Percentiles rank a stretch among this genome's conserved stretches.
phyloP scores from a whole-genome alignment of 2,329 filamentous ascomycete species.

The Clarireedia monteithiana region DNA sequence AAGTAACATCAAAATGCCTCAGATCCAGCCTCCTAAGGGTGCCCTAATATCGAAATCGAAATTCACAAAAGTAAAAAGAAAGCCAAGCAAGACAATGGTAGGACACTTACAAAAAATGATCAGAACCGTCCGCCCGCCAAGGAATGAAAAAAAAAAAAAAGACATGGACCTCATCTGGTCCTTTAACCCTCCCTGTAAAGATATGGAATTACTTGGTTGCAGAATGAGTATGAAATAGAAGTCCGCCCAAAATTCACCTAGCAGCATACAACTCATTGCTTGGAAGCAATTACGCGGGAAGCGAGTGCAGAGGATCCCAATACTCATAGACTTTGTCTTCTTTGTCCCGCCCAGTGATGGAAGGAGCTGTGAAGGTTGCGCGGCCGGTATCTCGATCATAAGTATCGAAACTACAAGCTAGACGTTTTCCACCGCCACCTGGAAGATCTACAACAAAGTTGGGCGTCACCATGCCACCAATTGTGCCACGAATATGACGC shows the following conservation, averaged over 20 bases:
- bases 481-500: conserved; percentile 47
- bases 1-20: not conserved
- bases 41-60: too few species aligned
- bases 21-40: not conserved
- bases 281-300: not conserved
- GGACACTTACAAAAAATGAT: not conserved
- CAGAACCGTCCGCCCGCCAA: not conserved
- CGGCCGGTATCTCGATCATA: conserved; percentile 48
- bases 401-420: conserved; percentile 43
- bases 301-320: conserved; percentile 39
- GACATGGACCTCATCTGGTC: too few species aligned
- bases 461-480: conserved; percentile 56
- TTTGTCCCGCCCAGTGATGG: conserved; percentile 39
- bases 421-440: conserved; percentile 54
- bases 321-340: conserved; percentile 47
- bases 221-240: not conserved
- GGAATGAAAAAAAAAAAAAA: not conserved
- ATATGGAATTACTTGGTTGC: too few species aligned
- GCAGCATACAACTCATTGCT: not conserved
- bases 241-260: not conserved
- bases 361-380: conserved; percentile 48
- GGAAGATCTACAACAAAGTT: conserved; percentile 57
- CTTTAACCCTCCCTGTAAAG: too few species aligned
- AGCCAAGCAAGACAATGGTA: not conserved
- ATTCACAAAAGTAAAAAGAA: not conserved